Base-by-base conservation (phyloP, 2,329 filamentous ascomycete genomes). In the Aspergillus japonicus region DNA sequence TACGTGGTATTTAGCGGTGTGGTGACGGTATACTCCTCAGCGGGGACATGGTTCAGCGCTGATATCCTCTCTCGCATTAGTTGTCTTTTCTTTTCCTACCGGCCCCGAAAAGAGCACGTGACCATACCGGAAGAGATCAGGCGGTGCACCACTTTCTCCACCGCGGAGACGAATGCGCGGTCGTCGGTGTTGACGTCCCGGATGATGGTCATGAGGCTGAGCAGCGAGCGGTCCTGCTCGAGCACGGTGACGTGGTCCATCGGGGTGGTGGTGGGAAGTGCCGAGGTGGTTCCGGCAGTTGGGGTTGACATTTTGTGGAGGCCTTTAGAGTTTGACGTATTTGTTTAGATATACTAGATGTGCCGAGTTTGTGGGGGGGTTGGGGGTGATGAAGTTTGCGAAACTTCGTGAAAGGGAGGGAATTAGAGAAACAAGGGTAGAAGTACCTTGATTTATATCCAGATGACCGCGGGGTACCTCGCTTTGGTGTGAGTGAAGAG, bases 21-120 rank as follows among this genome's bases (percentile, higher is more conserved):
- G 8, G 33, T 50, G 19, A 67, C 48, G 8, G 49, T 23, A 26
- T 55, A 35, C 21, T 44, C 31, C 42, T 65, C 60, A 4, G 54
- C 35, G 7, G 67, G 62, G 29, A 68, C 58, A 29, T 61, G 56
- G 31, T 65, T 62, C 21, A 68, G 42, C 10, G 66, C 67, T 68
- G 39, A 29, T 11, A 29, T 29, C 1, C 26, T 8, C 26, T 47
- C 7, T 16, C 26, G 24, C n/a, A 8, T 47, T 47, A 51, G 11
- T n/a, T 12, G 19, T 29, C 14, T n/a, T 5, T 6, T n/a, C 3
- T 51, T 16, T 49, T 4, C 23, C 23, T 19, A 14, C 7, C 4
- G 12, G 42, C n/a, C 7, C 11, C 3, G 7, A 33, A 2, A 8
- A 8, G 7, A 26, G 8, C n/a, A 14, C 24, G 42, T 42, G 21